A percentile compares a stretch with the other conserved stretches of the same genome.
Conservation (phyloP, 1,284 basidiomycete genomes). For the Malassezia sp. region DNA sequence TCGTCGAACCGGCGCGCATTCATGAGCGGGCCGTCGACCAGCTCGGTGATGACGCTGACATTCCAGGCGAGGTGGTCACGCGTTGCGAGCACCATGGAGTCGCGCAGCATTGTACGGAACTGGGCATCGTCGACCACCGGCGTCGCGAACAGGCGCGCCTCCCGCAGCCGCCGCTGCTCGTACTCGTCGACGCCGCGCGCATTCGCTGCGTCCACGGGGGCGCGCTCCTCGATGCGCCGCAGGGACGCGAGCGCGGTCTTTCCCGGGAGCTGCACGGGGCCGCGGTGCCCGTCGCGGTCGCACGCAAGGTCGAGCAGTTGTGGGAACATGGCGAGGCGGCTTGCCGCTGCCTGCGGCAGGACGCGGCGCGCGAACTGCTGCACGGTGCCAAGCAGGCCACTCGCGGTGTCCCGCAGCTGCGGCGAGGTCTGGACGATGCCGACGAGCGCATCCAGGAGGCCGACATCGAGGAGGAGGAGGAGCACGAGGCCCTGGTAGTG, state of each 20-base stretch:
- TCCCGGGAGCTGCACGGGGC: slow-evolving; percentile 62
- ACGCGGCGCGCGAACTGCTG: slow-evolving; percentile 77
- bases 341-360: slow-evolving; percentile 70
- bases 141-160: background rate
- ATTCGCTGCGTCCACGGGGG: background rate
- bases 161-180: background rate
- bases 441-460: slow-evolving; percentile 51
- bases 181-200: background rate
- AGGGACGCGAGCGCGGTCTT: slow-evolving; percentile 71
- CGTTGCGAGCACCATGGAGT: slow-evolving; percentile 62
- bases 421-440: slow-evolving; percentile 27
- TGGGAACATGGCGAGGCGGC: slow-evolving; percentile 72
- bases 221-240: slow-evolving; percentile 64
- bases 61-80: slow-evolving; percentile 91
- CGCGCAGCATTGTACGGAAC: slow-evolving; percentile 40
- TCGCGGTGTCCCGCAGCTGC: slow-evolving; percentile 52
- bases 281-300: slow-evolving; percentile 52
- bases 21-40: slow-evolving; percentile 81
- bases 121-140: slow-evolving; percentile 49
- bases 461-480: slow-evolving; percentile 72
- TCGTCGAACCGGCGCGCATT: slow-evolving; percentile 92
- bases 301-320: slow-evolving; percentile 69
- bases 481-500: slow-evolving; percentile 87
- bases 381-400: slow-evolving; percentile 79
- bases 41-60: slow-evolving; percentile 71